These are phyloP conservation scores for Parathielavia hyrcaniae DNA, from an alignment of 495 filamentous ascomycete genomes.

Conservation along the genomic window DNA sequence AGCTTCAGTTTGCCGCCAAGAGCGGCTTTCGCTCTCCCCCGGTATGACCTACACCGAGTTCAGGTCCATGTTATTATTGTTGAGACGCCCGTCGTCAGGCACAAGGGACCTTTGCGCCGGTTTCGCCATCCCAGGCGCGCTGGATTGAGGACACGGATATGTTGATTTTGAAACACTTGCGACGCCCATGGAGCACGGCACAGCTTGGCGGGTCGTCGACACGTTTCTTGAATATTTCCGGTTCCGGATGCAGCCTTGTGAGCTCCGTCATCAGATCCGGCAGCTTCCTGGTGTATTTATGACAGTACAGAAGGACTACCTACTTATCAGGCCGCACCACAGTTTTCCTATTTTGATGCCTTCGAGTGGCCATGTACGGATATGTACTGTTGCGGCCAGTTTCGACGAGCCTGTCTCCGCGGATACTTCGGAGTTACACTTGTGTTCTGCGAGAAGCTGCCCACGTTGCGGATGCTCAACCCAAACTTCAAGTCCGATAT, in stretches of 20 bases:
- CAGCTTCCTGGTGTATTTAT: background rate
- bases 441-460: background rate
- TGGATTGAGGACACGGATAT: conserved; percentile 13
- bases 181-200: conserved; percentile 15
- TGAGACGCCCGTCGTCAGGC: too few species aligned
- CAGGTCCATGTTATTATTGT: background rate
- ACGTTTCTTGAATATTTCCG: background rate
- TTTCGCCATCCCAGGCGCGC: conserved; percentile 11
- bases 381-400: background rate
- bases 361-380: background rate
- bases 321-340: background rate
- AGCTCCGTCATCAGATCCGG: background rate
- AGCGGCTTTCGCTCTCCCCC: background rate
- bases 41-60: background rate
- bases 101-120: background rate
- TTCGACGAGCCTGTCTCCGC: conserved; percentile 15
- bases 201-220: conserved; percentile 7
- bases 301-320: too few species aligned
- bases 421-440: conserved; percentile 15
- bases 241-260: background rate
- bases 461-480: background rate
- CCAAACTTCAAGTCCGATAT: background rate
- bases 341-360: background rate
- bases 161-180: conserved; percentile 19
- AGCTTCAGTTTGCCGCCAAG: conserved; percentile 12